Conservation (phyloP, 164 flowering plant species). For the Liquidambar formosana region DNA sequence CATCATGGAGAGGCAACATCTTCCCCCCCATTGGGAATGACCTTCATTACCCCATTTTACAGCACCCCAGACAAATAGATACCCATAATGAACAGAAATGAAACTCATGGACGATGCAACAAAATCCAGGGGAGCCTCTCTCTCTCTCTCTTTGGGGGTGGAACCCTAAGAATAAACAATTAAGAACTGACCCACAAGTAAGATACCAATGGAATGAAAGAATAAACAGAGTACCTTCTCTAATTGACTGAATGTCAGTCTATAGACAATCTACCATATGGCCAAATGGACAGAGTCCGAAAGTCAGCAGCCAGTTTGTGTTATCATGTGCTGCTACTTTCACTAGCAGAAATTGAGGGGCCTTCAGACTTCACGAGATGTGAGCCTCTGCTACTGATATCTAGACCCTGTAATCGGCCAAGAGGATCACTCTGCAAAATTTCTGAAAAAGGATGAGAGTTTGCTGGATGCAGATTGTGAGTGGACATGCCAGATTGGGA, state of each 20-base stretch:
- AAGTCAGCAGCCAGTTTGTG: slow-evolving; percentile 6
- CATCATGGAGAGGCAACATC: not conserved
- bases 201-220: slow-evolving; percentile 5
- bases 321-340: slow-evolving; percentile 74
- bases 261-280: slow-evolving; percentile 48
- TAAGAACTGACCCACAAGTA: slow-evolving; percentile 5
- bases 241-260: slow-evolving; percentile 33
- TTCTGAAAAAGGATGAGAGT: slow-evolving; percentile 43
- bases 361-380: slow-evolving; percentile 73
- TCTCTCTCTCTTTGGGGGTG: slow-evolving; percentile 1
- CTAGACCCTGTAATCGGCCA: slow-evolving; percentile 78
- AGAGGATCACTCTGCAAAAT: slow-evolving; percentile 59
- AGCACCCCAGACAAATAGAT: slow-evolving; percentile 6
- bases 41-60: slow-evolving; percentile 10
- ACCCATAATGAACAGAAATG: not conserved
- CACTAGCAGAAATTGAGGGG: slow-evolving; percentile 76
- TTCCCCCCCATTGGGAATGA: slow-evolving; percentile 5
- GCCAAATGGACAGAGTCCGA: slow-evolving; percentile 23
- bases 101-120: not conserved
- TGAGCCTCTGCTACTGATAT: slow-evolving; percentile 55
- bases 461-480: slow-evolving; percentile 35
- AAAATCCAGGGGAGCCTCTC: slow-evolving; percentile 7
- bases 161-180: slow-evolving; percentile 27
- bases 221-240: slow-evolving; percentile 13
- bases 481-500: slow-evolving; percentile 41